A percentile compares a stretch with the other conserved stretches of the same genome.
phyloP scores from a whole-genome alignment of 306 rosid genomes.

The Styphnolobium japonicum region DNA sequence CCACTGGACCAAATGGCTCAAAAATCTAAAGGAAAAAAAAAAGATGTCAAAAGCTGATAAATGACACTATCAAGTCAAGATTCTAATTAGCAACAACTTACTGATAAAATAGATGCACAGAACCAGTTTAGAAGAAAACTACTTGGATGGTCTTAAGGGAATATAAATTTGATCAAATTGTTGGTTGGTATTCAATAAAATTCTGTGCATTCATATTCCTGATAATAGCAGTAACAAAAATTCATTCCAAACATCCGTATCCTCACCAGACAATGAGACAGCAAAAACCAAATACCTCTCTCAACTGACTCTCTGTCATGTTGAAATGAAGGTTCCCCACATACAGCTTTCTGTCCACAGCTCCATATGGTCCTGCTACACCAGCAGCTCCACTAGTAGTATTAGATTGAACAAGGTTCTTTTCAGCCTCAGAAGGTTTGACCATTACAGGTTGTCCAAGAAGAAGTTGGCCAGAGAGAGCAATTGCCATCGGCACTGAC shows the following conservation, averaged over 20 bases:
- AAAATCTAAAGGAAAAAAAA: constrained; percentile 58
- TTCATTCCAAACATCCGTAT: neutral
- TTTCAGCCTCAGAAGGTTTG: constrained; percentile 99
- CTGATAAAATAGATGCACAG: neutral
- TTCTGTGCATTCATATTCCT: neutral
- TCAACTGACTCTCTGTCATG: constrained; percentile 91
- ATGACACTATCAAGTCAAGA: neutral
- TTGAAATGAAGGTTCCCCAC: constrained; percentile 98
- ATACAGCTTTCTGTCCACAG: constrained; percentile 90
- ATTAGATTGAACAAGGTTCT: constrained; percentile 93
- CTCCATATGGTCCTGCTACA: constrained; percentile 86
- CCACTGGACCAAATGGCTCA: constrained; percentile 98
- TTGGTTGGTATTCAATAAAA: neutral
- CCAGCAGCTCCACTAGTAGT: constrained; percentile 61
- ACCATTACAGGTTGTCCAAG: constrained; percentile 99
- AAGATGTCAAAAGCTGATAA: constrained; percentile 8
- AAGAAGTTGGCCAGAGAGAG: constrained; percentile 91
- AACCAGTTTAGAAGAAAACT: neutral
- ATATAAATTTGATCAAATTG: neutral
- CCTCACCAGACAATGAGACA: neutral
- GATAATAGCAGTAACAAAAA: neutral
- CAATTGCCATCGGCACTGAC: constrained; percentile 99
- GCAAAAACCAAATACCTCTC: constrained; percentile 65
- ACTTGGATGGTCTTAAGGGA: neutral
- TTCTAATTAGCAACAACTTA: neutral